phyloP scores from a whole-genome alignment of 805 yeast genomes.

The Maudiozyma pseudohumilis region DNA sequence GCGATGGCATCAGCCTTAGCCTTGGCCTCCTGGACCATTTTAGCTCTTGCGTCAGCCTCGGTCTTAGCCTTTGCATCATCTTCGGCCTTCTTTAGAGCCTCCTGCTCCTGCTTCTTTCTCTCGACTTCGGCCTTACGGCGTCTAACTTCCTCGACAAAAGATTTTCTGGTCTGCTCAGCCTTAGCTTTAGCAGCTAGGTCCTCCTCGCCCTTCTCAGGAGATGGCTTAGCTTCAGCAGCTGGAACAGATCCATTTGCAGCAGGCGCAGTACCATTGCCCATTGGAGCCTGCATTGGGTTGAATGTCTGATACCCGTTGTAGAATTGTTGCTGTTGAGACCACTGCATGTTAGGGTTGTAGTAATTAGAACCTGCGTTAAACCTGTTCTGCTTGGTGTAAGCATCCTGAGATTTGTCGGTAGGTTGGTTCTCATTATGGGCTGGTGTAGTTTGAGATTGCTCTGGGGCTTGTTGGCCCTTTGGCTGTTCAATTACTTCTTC shows the following conservation, averaged over 20 bases:
- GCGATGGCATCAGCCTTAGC: background rate
- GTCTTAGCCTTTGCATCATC: slow-evolving; percentile 12
- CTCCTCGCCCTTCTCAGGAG: slow-evolving; percentile 13
- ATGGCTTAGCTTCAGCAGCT: background rate
- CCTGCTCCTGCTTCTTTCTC: slow-evolving; percentile 17
- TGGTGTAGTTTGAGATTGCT: slow-evolving; percentile 1
- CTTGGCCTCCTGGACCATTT: slow-evolving; percentile 2
- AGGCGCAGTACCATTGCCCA: slow-evolving; percentile 17
- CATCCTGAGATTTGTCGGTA: background rate
- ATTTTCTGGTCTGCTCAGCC: slow-evolving; percentile 19
- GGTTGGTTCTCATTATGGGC: background rate
- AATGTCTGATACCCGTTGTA: slow-evolving; percentile 4
- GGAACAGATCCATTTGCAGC: slow-evolving; percentile 10
- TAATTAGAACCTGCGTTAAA: slow-evolving; percentile 2
- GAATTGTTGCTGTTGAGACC: slow-evolving; percentile 15
- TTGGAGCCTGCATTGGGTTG: slow-evolving; percentile 9
- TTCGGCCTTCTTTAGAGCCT: slow-evolving; percentile 5
- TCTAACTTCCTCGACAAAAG: slow-evolving; percentile 24
- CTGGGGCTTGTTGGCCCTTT: background rate
- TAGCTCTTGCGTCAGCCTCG: slow-evolving; percentile 18
- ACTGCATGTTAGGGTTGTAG: slow-evolving; percentile 2
- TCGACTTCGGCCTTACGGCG: slow-evolving; percentile 25
- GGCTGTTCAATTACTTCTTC: slow-evolving; percentile 4
- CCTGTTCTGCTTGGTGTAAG: background rate
- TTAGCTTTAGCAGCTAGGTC: slow-evolving; percentile 6